phyloP scores from a whole-genome alignment of 1,284 basidiomycete species.

The Malassezia dermatis region DNA sequence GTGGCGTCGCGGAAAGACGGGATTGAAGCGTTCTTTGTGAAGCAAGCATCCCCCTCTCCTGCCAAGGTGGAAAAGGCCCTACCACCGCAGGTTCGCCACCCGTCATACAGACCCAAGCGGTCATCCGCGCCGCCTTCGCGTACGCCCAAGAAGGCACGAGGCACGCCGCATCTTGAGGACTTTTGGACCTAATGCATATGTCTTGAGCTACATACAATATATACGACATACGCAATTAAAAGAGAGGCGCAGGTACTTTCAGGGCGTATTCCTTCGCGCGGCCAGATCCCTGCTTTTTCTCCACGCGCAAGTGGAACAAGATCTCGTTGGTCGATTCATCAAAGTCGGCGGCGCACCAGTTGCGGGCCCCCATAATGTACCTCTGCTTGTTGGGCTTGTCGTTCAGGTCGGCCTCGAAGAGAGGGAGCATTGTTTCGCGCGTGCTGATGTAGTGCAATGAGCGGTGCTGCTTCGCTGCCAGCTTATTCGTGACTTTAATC shows the following conservation, averaged over 20 bases:
- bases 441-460: constrained; percentile 49
- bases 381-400: constrained; percentile 59
- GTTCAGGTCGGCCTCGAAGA: constrained; percentile 69
- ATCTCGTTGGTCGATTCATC: constrained; percentile 59
- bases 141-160: background rate
- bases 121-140: background rate
- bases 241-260: constrained; percentile 30
- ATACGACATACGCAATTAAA: background rate
- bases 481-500: constrained; percentile 65
- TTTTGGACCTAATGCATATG: constrained; percentile 1
- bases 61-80: background rate
- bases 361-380: constrained; percentile 70
- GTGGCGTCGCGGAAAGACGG: constrained; percentile 70
- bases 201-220: background rate
- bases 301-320: constrained; percentile 76
- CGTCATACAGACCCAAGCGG: background rate
- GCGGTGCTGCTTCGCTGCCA: constrained; percentile 70
- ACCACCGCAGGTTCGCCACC: background rate
- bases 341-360: constrained; percentile 73
- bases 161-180: constrained; percentile 5
- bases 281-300: constrained; percentile 49
- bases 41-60: background rate
- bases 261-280: constrained; percentile 37
- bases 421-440: constrained; percentile 66
- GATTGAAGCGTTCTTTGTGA: constrained; percentile 74